Conservation (phyloP, 495 filamentous ascomycete genomes). For the Trichoderma erinaceum region DNA sequence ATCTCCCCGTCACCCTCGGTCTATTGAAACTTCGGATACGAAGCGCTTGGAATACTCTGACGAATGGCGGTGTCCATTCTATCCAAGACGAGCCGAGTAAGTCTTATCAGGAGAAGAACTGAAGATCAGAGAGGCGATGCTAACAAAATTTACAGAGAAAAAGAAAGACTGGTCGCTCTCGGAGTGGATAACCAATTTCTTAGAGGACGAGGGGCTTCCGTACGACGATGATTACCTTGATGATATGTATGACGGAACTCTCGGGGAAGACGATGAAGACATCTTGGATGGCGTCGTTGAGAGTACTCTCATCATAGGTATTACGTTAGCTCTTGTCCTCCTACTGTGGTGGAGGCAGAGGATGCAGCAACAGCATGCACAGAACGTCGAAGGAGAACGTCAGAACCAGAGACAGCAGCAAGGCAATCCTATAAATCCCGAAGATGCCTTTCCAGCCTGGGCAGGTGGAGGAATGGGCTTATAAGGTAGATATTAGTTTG, state of each 20-base stretch:
- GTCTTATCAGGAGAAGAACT: constrained; percentile 24
- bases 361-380: constrained; percentile 57
- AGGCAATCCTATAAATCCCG: neutral
- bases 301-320: constrained; percentile 69
- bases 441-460: constrained; percentile 12
- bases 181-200: constrained; percentile 80
- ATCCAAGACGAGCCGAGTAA: constrained; percentile 85
- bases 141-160: constrained; percentile 38
- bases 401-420: constrained; percentile 22
- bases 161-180: constrained; percentile 67
- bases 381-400: constrained; percentile 33
- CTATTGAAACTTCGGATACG: constrained; percentile 77
- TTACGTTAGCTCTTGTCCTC: constrained; percentile 64
- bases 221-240: constrained; percentile 48
- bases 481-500: constrained; percentile 1
- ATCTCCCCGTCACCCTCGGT: constrained; percentile 86
- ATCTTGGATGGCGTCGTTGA: constrained; percentile 73
- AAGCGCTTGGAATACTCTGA: constrained; percentile 91
- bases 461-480: constrained; percentile 13
- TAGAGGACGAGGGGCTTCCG: constrained; percentile 64
- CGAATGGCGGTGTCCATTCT: constrained; percentile 78
- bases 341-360: constrained; percentile 79
- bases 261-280: constrained; percentile 46
- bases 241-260: constrained; percentile 50
- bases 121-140: constrained; percentile 14